Base-by-base conservation (phyloP, 306 rosid genomes). In the Medicago lupulina region DNA sequence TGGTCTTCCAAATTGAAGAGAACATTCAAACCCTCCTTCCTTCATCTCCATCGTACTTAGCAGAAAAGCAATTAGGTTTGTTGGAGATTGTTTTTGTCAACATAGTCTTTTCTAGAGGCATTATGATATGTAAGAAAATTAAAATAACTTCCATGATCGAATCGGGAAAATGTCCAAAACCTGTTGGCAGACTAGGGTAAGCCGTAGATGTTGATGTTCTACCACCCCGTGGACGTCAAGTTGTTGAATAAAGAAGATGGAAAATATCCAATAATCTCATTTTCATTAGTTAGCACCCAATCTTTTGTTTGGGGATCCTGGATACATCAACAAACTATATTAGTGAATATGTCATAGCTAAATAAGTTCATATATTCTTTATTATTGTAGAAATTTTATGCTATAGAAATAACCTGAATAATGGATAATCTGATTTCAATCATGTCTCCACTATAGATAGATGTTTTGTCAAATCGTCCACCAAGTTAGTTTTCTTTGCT, bases 361-460 rank as follows among this genome's bases (percentile, higher is more conserved):
- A n/a, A n/a, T n/a, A n/a, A n/a, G n/a, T n/a, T 31, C 36, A 31
- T 40, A 41, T 43, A 9, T 12, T 1, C 1, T 44, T 58, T 58
- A 15, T 21, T 21, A 11, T 11, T 58, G 1, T 21, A 4, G 15
- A 11, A 58, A 1, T 2, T 14, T 31, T 12, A 23, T 11, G 15
- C 1, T 12, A 58, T 1, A 11, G 2, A 23, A 12, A 44, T 78
- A 0, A 78, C 77, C 77, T 62, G 49, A 0, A 6, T 1, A 23
- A 79, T 28, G 8, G 77, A 49, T 1, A 40, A 0, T 1, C 5
- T 0, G 0, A 9, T 1, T 14, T 10, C 74, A 3, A 0, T 0
- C 2, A 4, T 15, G 0, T 0, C 0, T 13, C 74, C 78, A 12
- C 25, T 67, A 5, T 50, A 38, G 1, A 2, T 0, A 16, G 82